Base-by-base conservation (phyloP, 495 filamentous ascomycete species). In the Platismatia glauca region DNA sequence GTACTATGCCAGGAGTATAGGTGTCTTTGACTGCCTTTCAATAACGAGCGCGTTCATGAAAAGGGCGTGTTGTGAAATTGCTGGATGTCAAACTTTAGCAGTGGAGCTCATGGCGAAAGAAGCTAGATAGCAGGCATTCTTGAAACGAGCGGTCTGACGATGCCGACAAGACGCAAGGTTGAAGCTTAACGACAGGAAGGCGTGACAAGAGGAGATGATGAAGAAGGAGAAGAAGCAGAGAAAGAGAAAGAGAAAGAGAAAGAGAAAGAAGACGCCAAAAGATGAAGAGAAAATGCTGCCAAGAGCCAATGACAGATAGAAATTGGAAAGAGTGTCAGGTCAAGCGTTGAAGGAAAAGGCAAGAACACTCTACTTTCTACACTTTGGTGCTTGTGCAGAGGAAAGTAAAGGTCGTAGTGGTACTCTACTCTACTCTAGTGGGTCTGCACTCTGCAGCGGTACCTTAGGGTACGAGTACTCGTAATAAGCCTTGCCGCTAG, bases 131-230 rank as follows among this genome's bases (percentile, higher is more conserved):
- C 18, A 44, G 60, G 34, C 39, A 46, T 27, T 33, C 31, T 48
- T 50, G 61, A 63, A 63, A 57, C 52, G 39, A 58, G 37, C 16
- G 55, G 22, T 48, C 48, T 41, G 41, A 50, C 37, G n/a, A 6
- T 55, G 27, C 39, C 60, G 56, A 37, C 4, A 39, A 50, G 15
- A 33, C 15, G 11, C 7, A n/a, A 41, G 55, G 31, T 58, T 22
- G 22, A 50, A 46, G 43, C n/a, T 50, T 31, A 63, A 57, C 61
- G 61, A 63, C 20, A 62, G 60, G 50, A 61, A 35, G 37, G 29
- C 16, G 4, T 35, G 35, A 43, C n/a, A 12, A 24, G 7, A 24
- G 35, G 55, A 22, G 55, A 38, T 33, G 16, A n/a, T 37, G 22
- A 55, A 16, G 15, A 55, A 37, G 46, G 38, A 3, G 59, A 55